phyloP scores from a whole-genome alignment of 495 filamentous ascomycete species.

The Rostrohypoxylon terebratum region DNA sequence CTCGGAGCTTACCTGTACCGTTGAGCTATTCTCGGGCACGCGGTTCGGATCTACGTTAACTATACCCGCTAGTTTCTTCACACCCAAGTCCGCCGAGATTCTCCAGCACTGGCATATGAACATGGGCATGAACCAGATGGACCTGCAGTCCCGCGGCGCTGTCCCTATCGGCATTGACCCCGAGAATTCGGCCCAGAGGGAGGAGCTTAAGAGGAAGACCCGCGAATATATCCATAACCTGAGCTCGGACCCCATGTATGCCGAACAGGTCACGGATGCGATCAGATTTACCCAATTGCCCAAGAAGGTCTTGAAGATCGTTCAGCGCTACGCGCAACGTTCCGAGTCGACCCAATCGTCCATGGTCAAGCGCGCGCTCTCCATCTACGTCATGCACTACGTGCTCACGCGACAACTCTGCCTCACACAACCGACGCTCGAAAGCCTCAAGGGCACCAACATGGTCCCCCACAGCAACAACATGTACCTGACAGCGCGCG shows the following conservation, averaged over 20 bases:
- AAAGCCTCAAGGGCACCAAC: constrained; percentile 49
- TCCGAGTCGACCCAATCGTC: constrained; percentile 47
- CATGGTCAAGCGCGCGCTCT: constrained; percentile 60
- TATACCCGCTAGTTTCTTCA: constrained; percentile 61
- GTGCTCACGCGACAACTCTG: constrained; percentile 63
- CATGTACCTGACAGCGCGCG: constrained; percentile 59
- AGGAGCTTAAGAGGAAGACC: constrained; percentile 55
- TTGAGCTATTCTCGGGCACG: constrained; percentile 58
- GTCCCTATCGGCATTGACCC: constrained; percentile 61
- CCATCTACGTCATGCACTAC: constrained; percentile 64
- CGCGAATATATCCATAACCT: constrained; percentile 60
- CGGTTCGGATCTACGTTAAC: constrained; percentile 54
- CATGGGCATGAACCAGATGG: constrained; percentile 47
- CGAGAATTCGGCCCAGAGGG: constrained; percentile 47
- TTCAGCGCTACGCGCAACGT: constrained; percentile 54
- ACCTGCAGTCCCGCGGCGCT: constrained; percentile 52
- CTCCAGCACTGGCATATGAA: constrained; percentile 59
- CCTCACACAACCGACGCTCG: constrained; percentile 55
- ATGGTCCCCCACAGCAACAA: constrained; percentile 50
- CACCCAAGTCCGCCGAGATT: constrained; percentile 57
- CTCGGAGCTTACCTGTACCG: constrained; percentile 51
- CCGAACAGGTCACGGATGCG: constrained; percentile 59
- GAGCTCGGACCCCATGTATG: constrained; percentile 53
- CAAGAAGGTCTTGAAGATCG: constrained; percentile 54
- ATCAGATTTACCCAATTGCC: constrained; percentile 57